These are phyloP conservation scores for Penicillium maclennaniae DNA, from an alignment of 495 filamentous ascomycete genomes.

Conservation along the genomic window DNA sequence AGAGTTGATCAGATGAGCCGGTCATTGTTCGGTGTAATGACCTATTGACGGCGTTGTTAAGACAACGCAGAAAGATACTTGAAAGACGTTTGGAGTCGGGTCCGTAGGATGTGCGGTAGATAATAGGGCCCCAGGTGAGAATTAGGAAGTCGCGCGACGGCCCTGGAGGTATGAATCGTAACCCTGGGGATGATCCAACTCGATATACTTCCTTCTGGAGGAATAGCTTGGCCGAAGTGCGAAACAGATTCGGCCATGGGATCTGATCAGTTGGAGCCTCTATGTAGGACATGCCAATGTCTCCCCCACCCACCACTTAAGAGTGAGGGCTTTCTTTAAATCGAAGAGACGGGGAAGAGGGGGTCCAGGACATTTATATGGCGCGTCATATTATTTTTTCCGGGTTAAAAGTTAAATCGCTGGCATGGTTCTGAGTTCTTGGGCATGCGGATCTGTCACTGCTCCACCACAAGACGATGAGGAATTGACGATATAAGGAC, in stretches of 20 bases:
- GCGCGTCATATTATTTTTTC: conserved; percentile 2
- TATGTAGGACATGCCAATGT: background rate
- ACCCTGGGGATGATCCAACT: conserved; percentile 23
- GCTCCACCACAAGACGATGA: background rate
- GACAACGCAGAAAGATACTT: conserved; percentile 19
- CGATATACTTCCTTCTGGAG: conserved; percentile 30
- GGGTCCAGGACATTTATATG: background rate
- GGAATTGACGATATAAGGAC: background rate
- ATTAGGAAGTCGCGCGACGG: conserved; percentile 28
- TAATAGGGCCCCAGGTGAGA: conserved; percentile 28
- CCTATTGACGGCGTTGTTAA: conserved; percentile 22
- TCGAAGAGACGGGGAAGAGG: background rate
- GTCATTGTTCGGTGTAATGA: conserved; percentile 18
- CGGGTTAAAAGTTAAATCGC: background rate
- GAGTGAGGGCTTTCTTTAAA: background rate
- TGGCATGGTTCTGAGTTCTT: background rate
- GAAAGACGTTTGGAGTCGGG: conserved; percentile 21
- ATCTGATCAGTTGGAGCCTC: background rate
- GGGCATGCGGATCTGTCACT: background rate
- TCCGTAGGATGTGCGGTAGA: conserved; percentile 28
- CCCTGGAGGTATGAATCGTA: conserved; percentile 24
- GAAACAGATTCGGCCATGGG: background rate
- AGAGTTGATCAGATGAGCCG: conserved; percentile 19
- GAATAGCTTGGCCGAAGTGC: conserved; percentile 18
- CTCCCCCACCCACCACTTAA: background rate